Evolutionary conservation across 208 protist genomes (phyloP), one percentile per base, ranked within the genome.

Genomic region (Leishmania arabica): DNA sequence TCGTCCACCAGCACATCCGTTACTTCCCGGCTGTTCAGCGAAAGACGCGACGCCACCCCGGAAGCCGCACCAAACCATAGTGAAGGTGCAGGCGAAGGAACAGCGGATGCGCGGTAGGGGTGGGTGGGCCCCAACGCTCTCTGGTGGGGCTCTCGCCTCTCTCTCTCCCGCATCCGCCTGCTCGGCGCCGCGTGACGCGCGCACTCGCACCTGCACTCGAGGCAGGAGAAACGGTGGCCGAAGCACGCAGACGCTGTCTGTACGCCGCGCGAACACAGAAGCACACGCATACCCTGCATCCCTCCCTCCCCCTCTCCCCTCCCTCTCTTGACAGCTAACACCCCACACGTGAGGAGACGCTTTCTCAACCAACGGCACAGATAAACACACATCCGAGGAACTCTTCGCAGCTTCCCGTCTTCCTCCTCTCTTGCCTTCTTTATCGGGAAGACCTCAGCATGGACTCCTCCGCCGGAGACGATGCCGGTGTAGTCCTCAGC

Each of bases 321-420:
- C 5, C 37, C 37, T 21, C 65, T 71, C 34, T 31, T 13, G 21
- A 9, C 56, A 31, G 15, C 13, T 58, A 58, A 58, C 49, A 1
- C n/a, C 66, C 11, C 70, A 34, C 34, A 21, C 70, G 19, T 34
- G n/a, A 68, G 31, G 62, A 42, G 62, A 21, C 17, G 62, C 31
- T 4, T 17, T 11, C 7, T 58, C 15, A 34, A 13, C 0, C 47
- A 40, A 0, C 42, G 6, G 34, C 70, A 58, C 5, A 75, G 7
- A 76, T 15, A 76, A 51, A 3, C 72, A 76, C 72, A 62, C 51
- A 76, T 0, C 27, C 71, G 71, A 45, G 72, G 6, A 62, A 17
- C 19, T 47, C 31, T 9, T 56, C 72, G 40, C 47, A 34, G 31
- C 72, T 76, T 11, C 51, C 24, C 72, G 17, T 51, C 72, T 34